Percentiles rank a stretch among this genome's conserved stretches.
These are phyloP conservation scores for Alternaria triticina DNA, from an alignment of 2,329 filamentous ascomycete genomes.

Conservation along the genomic window DNA sequence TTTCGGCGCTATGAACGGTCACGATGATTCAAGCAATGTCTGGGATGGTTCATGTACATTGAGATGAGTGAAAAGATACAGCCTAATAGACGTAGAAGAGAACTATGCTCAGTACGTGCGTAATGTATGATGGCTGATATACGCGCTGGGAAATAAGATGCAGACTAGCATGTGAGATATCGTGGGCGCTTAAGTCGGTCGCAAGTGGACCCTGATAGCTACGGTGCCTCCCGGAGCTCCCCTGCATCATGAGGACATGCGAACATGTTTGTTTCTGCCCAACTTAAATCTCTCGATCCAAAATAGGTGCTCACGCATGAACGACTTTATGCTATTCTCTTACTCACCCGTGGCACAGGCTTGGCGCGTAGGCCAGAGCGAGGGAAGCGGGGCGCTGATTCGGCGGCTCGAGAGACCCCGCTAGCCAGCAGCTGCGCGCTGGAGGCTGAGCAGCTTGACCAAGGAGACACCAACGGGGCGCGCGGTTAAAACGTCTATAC, in stretches of 20 bases:
- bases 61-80: not conserved
- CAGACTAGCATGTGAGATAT: not conserved
- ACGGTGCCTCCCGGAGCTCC: slow-evolving; percentile 1
- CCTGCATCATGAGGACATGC: not conserved
- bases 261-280: slow-evolving; percentile 1
- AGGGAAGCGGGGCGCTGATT: slow-evolving; percentile 27
- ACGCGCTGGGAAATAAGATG: slow-evolving; percentile 17
- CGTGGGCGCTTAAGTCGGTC: slow-evolving; percentile 22
- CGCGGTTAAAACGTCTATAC: slow-evolving; percentile 23
- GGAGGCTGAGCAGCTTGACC: slow-evolving; percentile 45
- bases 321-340: not conserved
- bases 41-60: not conserved
- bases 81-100: not conserved
- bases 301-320: slow-evolving; percentile 1
- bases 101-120: not conserved
- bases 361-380: slow-evolving; percentile 17
- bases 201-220: slow-evolving; percentile 18
- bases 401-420: slow-evolving; percentile 39
- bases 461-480: slow-evolving; percentile 14
- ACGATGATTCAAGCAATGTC: slow-evolving; percentile 7
- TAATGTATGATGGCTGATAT: not conserved
- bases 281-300: not conserved
- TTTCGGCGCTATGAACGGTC: slow-evolving; percentile 5
- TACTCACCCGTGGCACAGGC: slow-evolving; percentile 18
- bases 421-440: slow-evolving; percentile 36